Evolutionary conservation across 2,329 filamentous ascomycete genomes (phyloP).

Genomic region (Microcera coccophila): DNA sequence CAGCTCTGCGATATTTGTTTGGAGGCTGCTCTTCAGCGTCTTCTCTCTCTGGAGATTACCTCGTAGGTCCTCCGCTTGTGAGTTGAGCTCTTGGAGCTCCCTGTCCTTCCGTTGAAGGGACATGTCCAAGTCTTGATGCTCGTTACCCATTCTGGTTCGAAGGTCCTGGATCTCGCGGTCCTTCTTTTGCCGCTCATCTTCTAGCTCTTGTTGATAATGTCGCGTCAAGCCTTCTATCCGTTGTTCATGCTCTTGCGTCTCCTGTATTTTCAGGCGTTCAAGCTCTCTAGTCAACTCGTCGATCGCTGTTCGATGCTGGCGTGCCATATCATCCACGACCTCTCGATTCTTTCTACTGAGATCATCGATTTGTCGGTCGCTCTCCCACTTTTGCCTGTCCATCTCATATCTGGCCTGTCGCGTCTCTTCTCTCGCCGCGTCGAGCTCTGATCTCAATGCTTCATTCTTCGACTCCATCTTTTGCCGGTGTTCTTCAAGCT

Average conservation of each 20-base stretch:
- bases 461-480: slow-evolving; percentile 46
- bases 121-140: slow-evolving; percentile 49
- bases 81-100: slow-evolving; percentile 48
- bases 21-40: slow-evolving; percentile 51
- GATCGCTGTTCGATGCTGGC: slow-evolving; percentile 33
- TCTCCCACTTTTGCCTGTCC: slow-evolving; percentile 37
- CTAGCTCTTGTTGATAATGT: slow-evolving; percentile 60
- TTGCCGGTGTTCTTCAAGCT: slow-evolving; percentile 47
- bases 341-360: slow-evolving; percentile 39
- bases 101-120: slow-evolving; percentile 50
- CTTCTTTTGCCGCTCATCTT: slow-evolving; percentile 58
- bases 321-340: slow-evolving; percentile 32
- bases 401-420: slow-evolving; percentile 34
- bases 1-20: slow-evolving; percentile 54
- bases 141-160: slow-evolving; percentile 47
- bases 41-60: slow-evolving; percentile 60
- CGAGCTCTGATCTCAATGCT: slow-evolving; percentile 61
- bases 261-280: slow-evolving; percentile 38
- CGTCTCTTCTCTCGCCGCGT: slow-evolving; percentile 35
- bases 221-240: slow-evolving; percentile 63
- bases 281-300: slow-evolving; percentile 45
- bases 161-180: slow-evolving; percentile 64
- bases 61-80: slow-evolving; percentile 43
- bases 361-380: slow-evolving; percentile 50
- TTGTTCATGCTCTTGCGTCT: slow-evolving; percentile 60